These are phyloP conservation scores for Fonsecaea pugnacius DNA, from an alignment of 2,329 filamentous ascomycete species.

Conservation along the genomic window DNA sequence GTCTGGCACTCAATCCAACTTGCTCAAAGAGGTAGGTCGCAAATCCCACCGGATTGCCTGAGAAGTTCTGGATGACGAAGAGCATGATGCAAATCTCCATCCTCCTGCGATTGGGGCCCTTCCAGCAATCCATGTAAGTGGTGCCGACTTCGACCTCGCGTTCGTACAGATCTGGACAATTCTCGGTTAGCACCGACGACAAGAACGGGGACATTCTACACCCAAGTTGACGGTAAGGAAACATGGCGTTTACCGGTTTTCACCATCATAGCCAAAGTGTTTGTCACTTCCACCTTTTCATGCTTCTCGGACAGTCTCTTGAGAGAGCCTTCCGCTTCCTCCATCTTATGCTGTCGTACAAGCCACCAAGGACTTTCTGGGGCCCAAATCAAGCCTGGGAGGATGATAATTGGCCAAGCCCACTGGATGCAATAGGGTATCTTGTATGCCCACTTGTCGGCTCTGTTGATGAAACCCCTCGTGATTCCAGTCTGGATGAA, in stretches of 20 bases:
- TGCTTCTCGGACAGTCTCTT: neutral
- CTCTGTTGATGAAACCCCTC: conserved; percentile 39
- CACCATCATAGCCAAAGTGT: conserved; percentile 8
- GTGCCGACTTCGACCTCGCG: conserved; percentile 38
- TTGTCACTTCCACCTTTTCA: neutral
- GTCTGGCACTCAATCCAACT: conserved; percentile 43
- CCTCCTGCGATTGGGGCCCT: conserved; percentile 43
- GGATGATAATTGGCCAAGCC: conserved; percentile 55
- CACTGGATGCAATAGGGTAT: conserved; percentile 50
- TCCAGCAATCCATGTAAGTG: conserved; percentile 42
- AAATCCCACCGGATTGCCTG: conserved; percentile 39
- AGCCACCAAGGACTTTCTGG: conserved; percentile 23
- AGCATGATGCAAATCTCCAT: conserved; percentile 48
- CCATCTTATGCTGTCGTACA: conserved; percentile 4
- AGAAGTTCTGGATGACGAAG: conserved; percentile 45
- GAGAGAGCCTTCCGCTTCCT: conserved; percentile 3
- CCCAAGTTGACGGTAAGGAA: neutral
- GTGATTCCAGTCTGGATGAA: conserved; percentile 40
- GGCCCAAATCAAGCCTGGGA: conserved; percentile 38
- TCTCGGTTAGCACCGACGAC: neutral
- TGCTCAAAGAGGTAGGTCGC: conserved; percentile 47
- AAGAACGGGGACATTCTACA: neutral
- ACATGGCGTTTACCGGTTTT: neutral
- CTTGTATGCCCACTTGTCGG: conserved; percentile 44
- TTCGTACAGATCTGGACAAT: conserved; percentile 26